A percentile compares a stretch with the other conserved stretches of the same genome.
Conservation (phyloP, 192 early-diverging fungal genomes). For the Kappamyces sp. region DNA sequence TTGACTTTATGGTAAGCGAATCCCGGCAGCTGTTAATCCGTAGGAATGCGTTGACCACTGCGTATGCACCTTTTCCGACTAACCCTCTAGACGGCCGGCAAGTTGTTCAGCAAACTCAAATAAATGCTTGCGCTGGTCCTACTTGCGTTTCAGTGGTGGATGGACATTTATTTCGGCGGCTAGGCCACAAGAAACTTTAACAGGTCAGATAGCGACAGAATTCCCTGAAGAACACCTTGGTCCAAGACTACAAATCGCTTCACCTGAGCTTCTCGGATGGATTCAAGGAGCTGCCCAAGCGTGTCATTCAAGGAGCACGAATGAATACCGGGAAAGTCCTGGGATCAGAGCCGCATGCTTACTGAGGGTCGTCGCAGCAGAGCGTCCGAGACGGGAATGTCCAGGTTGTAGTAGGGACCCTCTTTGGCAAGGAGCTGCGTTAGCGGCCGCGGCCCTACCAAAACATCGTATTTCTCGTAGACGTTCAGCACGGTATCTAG, state of each 20-base stretch:
- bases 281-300: constrained; percentile 79
- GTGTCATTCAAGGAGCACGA: constrained; percentile 84
- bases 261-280: constrained; percentile 77
- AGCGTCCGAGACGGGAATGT: constrained; percentile 82
- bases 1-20: constrained; percentile 36
- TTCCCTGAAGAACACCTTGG: constrained; percentile 70
- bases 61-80: constrained; percentile 4
- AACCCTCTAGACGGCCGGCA: constrained; percentile 12
- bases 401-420: constrained; percentile 67
- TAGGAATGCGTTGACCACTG: constrained; percentile 23
- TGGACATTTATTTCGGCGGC: neutral
- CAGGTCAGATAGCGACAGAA: constrained; percentile 82
- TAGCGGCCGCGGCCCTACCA: constrained; percentile 48
- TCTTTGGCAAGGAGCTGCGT: constrained; percentile 59
- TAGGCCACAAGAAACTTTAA: constrained; percentile 26
- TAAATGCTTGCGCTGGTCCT: constrained; percentile 6
- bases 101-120: constrained; percentile 17
- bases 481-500: constrained; percentile 82
- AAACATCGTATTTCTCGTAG: constrained; percentile 94
- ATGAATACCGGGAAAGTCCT: constrained; percentile 92
- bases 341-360: constrained; percentile 17
- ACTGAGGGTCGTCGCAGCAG: constrained; percentile 74
- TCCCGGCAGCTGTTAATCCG: neutral
- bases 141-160: constrained; percentile 5
- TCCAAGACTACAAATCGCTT: constrained; percentile 91